Evolutionary conservation across 2,329 filamentous ascomycete genomes (phyloP).

Genomic region (Fusarium marasasianum): DNA sequence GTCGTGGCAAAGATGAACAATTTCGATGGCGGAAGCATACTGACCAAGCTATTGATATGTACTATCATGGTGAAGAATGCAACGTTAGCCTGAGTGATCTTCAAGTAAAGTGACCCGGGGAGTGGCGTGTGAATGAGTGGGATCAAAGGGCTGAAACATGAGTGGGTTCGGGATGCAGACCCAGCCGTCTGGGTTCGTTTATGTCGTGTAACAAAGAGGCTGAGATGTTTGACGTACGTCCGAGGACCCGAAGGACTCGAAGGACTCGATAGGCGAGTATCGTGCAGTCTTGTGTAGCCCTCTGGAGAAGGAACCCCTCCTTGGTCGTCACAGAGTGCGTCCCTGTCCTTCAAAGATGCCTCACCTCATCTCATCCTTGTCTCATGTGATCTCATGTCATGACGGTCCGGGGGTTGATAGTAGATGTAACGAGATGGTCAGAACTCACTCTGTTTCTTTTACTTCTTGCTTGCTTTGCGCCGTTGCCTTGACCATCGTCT

Average conservation of each 20-base stretch:
- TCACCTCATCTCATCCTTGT: constrained; percentile 2
- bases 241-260: background rate
- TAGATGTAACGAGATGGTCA: constrained; percentile 5
- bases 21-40: constrained; percentile 34
- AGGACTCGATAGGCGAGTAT: constrained; percentile 15
- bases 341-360: background rate
- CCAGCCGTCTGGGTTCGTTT: background rate
- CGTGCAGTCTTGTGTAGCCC: background rate
- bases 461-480: constrained; percentile 63
- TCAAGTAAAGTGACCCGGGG: background rate
- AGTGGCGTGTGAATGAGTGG: background rate
- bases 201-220: constrained; percentile 20
- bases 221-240: background rate
- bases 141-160: background rate
- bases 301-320: background rate
- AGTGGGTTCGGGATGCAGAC: background rate
- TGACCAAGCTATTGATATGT: constrained; percentile 71
- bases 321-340: background rate
- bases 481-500: constrained; percentile 50
- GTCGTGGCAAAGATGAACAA: background rate
- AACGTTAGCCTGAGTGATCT: constrained; percentile 29
- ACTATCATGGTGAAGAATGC: constrained; percentile 48
- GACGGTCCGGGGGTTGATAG: background rate
- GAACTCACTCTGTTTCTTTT: constrained; percentile 67
- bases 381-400: constrained; percentile 15